These are phyloP conservation scores for Hortiboletus flavorubellus DNA, from an alignment of 768 basidiomycete species.

Conservation along the genomic window DNA sequence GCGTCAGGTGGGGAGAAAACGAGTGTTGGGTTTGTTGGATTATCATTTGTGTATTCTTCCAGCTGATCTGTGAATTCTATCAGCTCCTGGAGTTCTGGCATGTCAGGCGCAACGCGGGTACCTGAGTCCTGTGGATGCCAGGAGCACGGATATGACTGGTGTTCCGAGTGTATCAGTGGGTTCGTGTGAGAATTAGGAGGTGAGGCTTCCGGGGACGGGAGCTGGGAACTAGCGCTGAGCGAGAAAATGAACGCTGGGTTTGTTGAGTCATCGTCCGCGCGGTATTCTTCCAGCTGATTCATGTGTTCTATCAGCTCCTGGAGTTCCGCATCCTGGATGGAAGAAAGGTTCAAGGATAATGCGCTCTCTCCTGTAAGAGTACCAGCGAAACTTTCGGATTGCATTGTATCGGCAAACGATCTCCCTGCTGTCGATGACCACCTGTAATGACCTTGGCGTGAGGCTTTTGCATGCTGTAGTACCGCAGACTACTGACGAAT, in stretches of 20 bases:
- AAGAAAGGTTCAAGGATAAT: not conserved
- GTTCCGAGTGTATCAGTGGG: too few species aligned
- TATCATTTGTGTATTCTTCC: too few species aligned
- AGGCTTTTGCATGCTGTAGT: not conserved
- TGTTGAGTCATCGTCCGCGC: not conserved
- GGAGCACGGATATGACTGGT: too few species aligned
- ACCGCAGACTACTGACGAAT: not conserved
- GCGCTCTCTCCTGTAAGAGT: not conserved
- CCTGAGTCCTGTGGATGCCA: too few species aligned
- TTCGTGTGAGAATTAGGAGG: too few species aligned
- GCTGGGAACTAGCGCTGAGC: not conserved
- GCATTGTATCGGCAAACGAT: not conserved
- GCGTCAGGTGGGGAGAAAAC: not conserved
- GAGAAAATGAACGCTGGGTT: not conserved
- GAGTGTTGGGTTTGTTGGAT: too few species aligned
- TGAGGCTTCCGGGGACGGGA: too few species aligned
- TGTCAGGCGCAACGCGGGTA: too few species aligned
- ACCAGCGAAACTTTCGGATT: not conserved
- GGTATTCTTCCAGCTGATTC: not conserved
- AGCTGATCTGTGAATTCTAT: too few species aligned
- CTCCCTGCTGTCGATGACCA: not conserved
- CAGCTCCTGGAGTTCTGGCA: too few species aligned
- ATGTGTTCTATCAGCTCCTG: not conserved
- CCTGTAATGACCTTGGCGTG: not conserved
- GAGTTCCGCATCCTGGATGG: not conserved